Evolutionary conservation across 2,329 filamentous ascomycete species (phyloP), one percentile per base, ranked within the genome.

Genomic region (Ophiosphaerella herpotricha): DNA sequence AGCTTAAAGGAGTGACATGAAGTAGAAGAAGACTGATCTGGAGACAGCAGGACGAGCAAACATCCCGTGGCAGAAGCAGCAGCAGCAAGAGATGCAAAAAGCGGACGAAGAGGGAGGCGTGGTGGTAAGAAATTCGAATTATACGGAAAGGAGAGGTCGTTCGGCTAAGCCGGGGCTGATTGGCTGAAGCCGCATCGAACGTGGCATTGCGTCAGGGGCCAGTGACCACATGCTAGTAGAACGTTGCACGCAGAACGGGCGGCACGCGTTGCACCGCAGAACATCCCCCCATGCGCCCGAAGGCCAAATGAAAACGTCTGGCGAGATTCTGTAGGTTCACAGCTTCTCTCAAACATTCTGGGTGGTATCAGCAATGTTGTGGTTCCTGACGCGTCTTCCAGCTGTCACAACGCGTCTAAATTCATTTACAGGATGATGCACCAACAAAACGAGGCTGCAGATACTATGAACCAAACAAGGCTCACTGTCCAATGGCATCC

Each of bases 1-100:
- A 60, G 59, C 66, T 37, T 71, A 72, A 71, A 70, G 59, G 70
- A 73, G 68, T 60, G 70, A 72, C 70, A 73, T 73, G 51, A 60
- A 58, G 63, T 63, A 54, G 57, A 55, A 58, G 26, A 57, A 63
- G 55, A 63, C 62, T 62, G 65, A 52, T 57, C 52, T 58, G 57
- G 54, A 58, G 63, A 62, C 49, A 43, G 45, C 67, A 61, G 63
- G 60, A 61, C 58, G 55, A 61, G 54, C 57, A 54, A 66, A 57
- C 69, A 71, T 72, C 62, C 63, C 66, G 63, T 48, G 54, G 57
- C 55, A 55, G 57, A 54, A 63, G 64, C 63, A 67, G 61, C 42
- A 60, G 46, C 52, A 59, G 52, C 55, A 57, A 54, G 51, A 54
- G 58, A 57, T 52, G 55, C 44, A 57, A 58, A 54, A 58, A 45